Percentiles rank a stretch among this genome's conserved stretches.
phyloP scores from a whole-genome alignment of 116 monocot genomes.

The Papilionanthe hybrid region DNA sequence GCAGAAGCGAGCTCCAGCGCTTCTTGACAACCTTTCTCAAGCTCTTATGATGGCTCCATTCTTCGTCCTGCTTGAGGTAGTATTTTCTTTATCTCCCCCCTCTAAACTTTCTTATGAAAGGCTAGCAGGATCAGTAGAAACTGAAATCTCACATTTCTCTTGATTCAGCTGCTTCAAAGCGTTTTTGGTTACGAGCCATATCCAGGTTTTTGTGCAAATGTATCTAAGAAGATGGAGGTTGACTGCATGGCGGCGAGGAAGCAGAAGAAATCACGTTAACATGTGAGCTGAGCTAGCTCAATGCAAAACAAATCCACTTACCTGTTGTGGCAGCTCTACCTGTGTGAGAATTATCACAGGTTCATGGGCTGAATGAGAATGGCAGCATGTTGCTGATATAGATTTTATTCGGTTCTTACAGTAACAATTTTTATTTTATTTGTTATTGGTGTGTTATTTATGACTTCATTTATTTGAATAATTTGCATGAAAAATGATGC shows the following conservation, averaged over 20 bases:
- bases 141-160: conserved; percentile 2
- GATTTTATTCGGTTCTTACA: too few species aligned
- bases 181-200: conserved; percentile 32
- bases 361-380: too few species aligned
- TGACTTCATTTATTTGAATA: too few species aligned
- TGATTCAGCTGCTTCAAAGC: conserved; percentile 18
- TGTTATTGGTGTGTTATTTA: too few species aligned
- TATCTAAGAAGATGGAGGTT: conserved; percentile 18
- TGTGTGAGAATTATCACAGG: too few species aligned
- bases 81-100: not conserved
- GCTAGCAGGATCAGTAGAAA: too few species aligned
- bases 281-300: too few species aligned
- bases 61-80: conserved; percentile 46
- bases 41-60: conserved; percentile 44
- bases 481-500: not conserved
- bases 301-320: too few species aligned
- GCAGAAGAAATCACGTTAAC: conserved; percentile 22
- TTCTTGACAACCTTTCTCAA: conserved; percentile 35
- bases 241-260: conserved; percentile 25
- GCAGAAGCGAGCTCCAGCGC: conserved; percentile 36
- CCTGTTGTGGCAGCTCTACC: too few species aligned
- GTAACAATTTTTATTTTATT: too few species aligned
- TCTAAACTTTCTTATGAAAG: not conserved
- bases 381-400: too few species aligned
- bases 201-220: conserved; percentile 27